Evolutionary conservation across 2,329 filamentous ascomycete genomes (phyloP).

Genomic region (Ilyonectria robusta): DNA sequence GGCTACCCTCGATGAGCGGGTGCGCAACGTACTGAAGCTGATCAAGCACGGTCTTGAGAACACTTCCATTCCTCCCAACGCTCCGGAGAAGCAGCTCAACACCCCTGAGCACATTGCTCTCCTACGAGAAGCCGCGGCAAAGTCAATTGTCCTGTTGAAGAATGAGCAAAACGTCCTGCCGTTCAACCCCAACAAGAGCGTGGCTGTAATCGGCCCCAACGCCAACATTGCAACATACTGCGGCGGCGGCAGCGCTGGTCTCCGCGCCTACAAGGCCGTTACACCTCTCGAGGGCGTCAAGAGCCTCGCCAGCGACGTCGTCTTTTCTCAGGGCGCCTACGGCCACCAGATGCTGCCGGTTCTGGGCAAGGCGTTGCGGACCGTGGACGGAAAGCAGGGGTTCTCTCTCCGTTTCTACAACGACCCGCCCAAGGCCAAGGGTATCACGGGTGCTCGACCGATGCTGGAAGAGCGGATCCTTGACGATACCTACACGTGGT

Average conservation of each 20-base stretch:
- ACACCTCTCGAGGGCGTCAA: slow-evolving; percentile 50
- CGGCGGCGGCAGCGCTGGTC: slow-evolving; percentile 51
- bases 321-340: slow-evolving; percentile 48
- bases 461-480: slow-evolving; percentile 42
- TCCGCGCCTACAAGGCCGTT: slow-evolving; percentile 51
- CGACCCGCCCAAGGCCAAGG: slow-evolving; percentile 28
- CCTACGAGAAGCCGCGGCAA: slow-evolving; percentile 61
- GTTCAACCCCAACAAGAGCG: slow-evolving; percentile 26
- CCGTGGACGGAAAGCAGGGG: slow-evolving; percentile 40
- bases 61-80: slow-evolving; percentile 29
- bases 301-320: slow-evolving; percentile 35
- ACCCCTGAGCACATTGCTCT: slow-evolving; percentile 45
- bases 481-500: slow-evolving; percentile 43
- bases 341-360: slow-evolving; percentile 52
- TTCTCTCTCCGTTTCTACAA: slow-evolving; percentile 48
- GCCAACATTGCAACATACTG: slow-evolving; percentile 55
- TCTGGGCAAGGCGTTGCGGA: slow-evolving; percentile 43
- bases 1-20: slow-evolving; percentile 46
- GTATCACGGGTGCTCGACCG: not conserved
- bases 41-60: slow-evolving; percentile 43
- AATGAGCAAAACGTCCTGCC: slow-evolving; percentile 29
- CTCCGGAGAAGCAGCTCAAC: slow-evolving; percentile 35
- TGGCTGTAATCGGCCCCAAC: slow-evolving; percentile 69
- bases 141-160: slow-evolving; percentile 69
- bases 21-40: slow-evolving; percentile 51